Conservation (phyloP, 352 stramenopile genomes). For the Phytophthora nicotianae region DNA sequence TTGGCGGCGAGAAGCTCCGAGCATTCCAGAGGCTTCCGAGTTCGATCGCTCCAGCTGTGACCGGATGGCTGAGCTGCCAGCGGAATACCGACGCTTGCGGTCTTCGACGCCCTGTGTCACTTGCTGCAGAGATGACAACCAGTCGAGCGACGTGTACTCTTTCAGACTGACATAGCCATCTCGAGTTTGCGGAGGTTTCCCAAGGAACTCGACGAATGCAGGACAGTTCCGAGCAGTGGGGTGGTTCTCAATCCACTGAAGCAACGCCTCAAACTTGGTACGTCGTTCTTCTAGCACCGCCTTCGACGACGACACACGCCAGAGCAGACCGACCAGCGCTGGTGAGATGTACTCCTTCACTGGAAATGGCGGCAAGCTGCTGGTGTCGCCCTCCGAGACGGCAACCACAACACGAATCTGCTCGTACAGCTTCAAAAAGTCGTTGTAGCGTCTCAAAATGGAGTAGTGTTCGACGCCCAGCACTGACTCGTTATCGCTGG, state of each 20-base stretch:
- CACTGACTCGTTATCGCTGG: conserved; percentile 14
- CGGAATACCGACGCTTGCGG: conserved; percentile 44
- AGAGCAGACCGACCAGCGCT: conserved; percentile 52
- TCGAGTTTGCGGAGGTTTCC: conserved; percentile 57
- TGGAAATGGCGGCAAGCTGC: conserved; percentile 49
- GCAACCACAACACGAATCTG: conserved; percentile 37
- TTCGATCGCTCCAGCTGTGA: conserved; percentile 27
- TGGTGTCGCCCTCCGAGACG: conserved; percentile 15
- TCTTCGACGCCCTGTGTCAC: conserved; percentile 37
- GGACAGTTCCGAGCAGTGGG: conserved; percentile 37
- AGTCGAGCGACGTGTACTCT: conserved; percentile 70
- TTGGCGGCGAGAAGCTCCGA: conserved; percentile 11
- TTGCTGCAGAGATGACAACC: conserved; percentile 63
- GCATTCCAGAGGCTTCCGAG: conserved; percentile 6
- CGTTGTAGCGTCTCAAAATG: conserved; percentile 67
- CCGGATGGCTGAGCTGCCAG: conserved; percentile 32
- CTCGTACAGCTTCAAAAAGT: conserved; percentile 66
- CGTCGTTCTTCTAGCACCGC: conserved; percentile 60
- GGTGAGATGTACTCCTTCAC: conserved; percentile 61
- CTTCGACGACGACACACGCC: conserved; percentile 48
- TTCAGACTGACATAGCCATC: conserved; percentile 79
- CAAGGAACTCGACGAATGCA: conserved; percentile 60
- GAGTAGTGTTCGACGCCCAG: conserved; percentile 57
- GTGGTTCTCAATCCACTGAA: conserved; percentile 69
- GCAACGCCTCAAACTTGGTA: conserved; percentile 52